Conservation (phyloP, 345 rosid genomes). For the Rubroshorea leprosula region DNA sequence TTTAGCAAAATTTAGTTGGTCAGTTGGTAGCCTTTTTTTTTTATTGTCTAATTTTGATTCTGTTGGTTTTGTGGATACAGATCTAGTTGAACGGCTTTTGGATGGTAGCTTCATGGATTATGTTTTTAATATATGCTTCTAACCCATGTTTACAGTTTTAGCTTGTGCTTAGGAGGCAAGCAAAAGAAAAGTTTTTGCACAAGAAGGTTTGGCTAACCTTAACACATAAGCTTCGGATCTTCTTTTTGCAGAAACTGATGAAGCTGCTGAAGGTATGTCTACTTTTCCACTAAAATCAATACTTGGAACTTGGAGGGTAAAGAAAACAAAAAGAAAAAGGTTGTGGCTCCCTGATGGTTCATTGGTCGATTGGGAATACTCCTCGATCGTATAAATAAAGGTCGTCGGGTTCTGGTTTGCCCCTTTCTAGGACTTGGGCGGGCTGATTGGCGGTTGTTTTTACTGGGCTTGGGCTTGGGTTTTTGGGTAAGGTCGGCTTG, state of each 20-base stretch:
- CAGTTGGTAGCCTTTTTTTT: neutral
- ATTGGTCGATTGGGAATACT: no score
- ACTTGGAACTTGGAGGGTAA: no score
- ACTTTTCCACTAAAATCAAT: slow-evolving; percentile 14
- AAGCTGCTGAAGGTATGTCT: slow-evolving; percentile 38
- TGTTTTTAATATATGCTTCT: slow-evolving; percentile 20
- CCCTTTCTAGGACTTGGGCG: no score
- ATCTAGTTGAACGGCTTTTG: slow-evolving; percentile 27
- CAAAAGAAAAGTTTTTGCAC: slow-evolving; percentile 15
- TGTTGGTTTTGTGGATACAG: slow-evolving; percentile 38
- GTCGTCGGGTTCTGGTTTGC: no score
- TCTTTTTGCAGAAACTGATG: slow-evolving; percentile 17
- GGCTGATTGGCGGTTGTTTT: no score
- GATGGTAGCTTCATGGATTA: slow-evolving; percentile 27
- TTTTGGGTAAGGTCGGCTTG: no score
- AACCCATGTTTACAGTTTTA: slow-evolving; percentile 20
- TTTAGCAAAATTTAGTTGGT: slow-evolving; percentile 14
- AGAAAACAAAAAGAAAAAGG: slow-evolving; percentile 2
- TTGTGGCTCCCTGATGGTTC: no score
- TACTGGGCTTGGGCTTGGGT: no score
- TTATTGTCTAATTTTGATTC: slow-evolving; percentile 18
- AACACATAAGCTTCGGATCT: slow-evolving; percentile 17
- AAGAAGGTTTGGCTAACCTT: slow-evolving; percentile 23
- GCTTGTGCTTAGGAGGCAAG: slow-evolving; percentile 31
- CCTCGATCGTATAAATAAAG: no score